A percentile compares a stretch with the other conserved stretches of the same genome.
Evolutionary conservation across 805 yeast species (phyloP).

Genomic region (Metschnikowia kunwiensis): DNA sequence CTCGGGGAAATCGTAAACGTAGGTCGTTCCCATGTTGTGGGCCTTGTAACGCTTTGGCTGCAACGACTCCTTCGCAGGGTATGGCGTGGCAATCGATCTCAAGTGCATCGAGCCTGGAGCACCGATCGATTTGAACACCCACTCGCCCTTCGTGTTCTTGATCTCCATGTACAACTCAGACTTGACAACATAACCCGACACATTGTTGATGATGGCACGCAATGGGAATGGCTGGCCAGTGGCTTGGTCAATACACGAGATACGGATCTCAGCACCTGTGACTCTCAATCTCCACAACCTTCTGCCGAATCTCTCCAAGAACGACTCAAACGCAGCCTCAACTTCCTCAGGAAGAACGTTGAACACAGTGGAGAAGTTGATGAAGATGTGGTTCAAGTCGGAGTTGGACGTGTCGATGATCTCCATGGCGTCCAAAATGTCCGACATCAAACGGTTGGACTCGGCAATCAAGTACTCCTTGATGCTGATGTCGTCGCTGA

Average conservation of each 20-base stretch:
- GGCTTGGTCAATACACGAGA: slow-evolving; percentile 85
- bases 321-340: slow-evolving; percentile 96
- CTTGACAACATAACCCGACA: slow-evolving; percentile 95
- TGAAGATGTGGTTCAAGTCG: slow-evolving; percentile 94
- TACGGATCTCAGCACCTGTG: slow-evolving; percentile 96
- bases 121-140: slow-evolving; percentile 96
- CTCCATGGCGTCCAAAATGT: slow-evolving; percentile 91
- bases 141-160: slow-evolving; percentile 86
- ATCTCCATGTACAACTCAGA: slow-evolving; percentile 94
- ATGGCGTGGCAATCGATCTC: slow-evolving; percentile 92
- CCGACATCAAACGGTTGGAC: slow-evolving; percentile 93
- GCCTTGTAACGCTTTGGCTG: slow-evolving; percentile 99
- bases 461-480: slow-evolving; percentile 94
- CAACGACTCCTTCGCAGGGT: slow-evolving; percentile 95
- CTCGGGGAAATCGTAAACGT: slow-evolving; percentile 98
- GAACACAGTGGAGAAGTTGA: slow-evolving; percentile 94
- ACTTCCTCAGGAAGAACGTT: slow-evolving; percentile 93
- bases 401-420: slow-evolving; percentile 92
- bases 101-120: slow-evolving; percentile 96
- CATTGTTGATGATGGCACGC: slow-evolving; percentile 94
- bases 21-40: slow-evolving; percentile 96
- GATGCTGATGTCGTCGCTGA: slow-evolving; percentile 88
- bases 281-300: slow-evolving; percentile 95
- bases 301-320: slow-evolving; percentile 95
- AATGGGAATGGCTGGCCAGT: slow-evolving; percentile 92